A percentile compares a stretch with the other conserved stretches of the same genome.
These are phyloP conservation scores for Spergularia marina DNA, from an alignment of 148 eudicot species.

Conservation along the genomic window DNA sequence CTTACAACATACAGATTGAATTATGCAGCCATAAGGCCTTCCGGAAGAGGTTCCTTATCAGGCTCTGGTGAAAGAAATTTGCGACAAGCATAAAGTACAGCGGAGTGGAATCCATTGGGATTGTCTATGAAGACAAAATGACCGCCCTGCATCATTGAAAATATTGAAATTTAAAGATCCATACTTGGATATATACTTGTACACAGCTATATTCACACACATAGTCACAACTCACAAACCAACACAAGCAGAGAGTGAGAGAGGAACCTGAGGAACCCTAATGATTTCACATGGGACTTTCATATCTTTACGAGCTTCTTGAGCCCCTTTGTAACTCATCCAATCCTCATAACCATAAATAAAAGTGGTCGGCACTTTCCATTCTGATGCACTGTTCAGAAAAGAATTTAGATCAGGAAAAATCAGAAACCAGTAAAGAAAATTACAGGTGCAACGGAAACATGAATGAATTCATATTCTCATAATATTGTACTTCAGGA, in stretches of 20 bases:
- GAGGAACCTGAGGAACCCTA: conserved; percentile 80
- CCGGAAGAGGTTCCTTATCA: conserved; percentile 51
- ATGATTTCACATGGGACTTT: conserved; percentile 90
- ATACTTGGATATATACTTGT: not conserved
- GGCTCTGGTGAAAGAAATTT: conserved; percentile 56
- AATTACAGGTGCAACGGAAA: not conserved
- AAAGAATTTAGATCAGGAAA: conserved; percentile 4
- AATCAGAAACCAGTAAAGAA: not conserved
- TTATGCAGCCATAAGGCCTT: conserved; percentile 61
- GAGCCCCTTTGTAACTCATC: conserved; percentile 90
- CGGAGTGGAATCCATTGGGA: conserved; percentile 72
- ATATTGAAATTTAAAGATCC: not conserved
- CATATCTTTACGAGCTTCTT: conserved; percentile 81
- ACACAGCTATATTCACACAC: not conserved
- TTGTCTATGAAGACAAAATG: conserved; percentile 80
- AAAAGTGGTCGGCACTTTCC: conserved; percentile 96
- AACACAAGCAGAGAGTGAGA: not conserved
- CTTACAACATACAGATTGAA: conserved; percentile 21
- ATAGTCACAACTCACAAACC: not conserved
- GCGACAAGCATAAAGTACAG: conserved; percentile 77
- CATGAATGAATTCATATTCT: no score
- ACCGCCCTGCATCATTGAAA: conserved; percentile 60
- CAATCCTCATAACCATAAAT: conserved; percentile 88
- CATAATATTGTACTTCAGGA: no score
- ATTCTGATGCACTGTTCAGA: conserved; percentile 72